Base-by-base conservation (phyloP, 371 early-diverging fungal genomes). In the Mortierella sp. region DNA sequence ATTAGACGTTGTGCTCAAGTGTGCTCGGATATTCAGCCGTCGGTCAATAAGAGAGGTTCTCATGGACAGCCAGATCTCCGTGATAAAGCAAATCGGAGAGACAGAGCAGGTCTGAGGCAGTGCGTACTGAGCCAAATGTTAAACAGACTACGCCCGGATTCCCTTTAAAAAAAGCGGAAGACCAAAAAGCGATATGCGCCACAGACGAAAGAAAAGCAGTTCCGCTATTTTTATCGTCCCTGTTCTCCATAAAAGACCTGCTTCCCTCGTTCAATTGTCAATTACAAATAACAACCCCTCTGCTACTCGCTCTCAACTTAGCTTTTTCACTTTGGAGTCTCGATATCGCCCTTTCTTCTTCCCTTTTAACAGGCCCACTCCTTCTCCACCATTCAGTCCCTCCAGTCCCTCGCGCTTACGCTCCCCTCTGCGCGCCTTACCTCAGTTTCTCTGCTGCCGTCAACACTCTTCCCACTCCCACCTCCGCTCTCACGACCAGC, bases 401-500 rank as follows among this genome's bases (percentile, higher is more conserved):
- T 66, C 34, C 60, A 59, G 9, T 49, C 67, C 5, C 43, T 66
- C 49, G 67, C 60, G 48, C 27, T 47, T 19, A 43, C 64, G 44
- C 34, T 47, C 39, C 59, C 59, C 24, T 60, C 60, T 49, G 47
- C 55, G 54, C 60, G 67, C 48, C 54, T 54, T 48, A 60, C 67
- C 3, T 34, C 60, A 54, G 32, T 53, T 48, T 66, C 67, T 7
- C 59, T 59, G 53, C 41, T 66, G 31, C 55, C 56, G 5, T 17
- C 67, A 9, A 41, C 59, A n/a, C 54, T 54, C 60, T 32, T 54
- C 34, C 62, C 69, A 9, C 61, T 69, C 30, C 61, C 61, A 0
- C 43, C 51, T 26, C 69, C 69, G 24, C 56, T 61, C 51, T 52
- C 67, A 17, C 54, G 67, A 39, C 67, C 67, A 17, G 59, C 67